phyloP scores from a whole-genome alignment of 2,329 filamentous ascomycete genomes.

The Neofusicoccum cordaticola region DNA sequence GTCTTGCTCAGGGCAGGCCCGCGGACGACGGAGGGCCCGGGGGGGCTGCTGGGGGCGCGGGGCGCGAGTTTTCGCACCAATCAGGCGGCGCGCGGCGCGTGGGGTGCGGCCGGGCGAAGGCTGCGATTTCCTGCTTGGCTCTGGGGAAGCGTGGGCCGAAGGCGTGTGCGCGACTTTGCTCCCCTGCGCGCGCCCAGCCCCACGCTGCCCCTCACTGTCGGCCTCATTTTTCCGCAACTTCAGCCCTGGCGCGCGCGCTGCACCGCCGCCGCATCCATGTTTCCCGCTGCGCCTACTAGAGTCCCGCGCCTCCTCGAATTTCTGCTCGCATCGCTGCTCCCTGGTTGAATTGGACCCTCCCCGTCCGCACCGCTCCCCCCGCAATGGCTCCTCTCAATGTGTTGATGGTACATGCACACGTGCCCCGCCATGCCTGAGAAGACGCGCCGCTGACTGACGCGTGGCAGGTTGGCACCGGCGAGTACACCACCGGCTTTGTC shows the following conservation, averaged over 20 bases:
- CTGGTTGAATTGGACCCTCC: not conserved
- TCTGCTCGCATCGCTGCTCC: not conserved
- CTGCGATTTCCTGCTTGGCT: slow-evolving; percentile 26
- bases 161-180: slow-evolving; percentile 30
- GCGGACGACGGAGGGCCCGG: not conserved
- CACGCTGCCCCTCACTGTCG: slow-evolving; percentile 26
- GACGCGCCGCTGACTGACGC: not conserved
- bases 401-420: slow-evolving; percentile 42
- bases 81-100: slow-evolving; percentile 20
- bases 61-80: slow-evolving; percentile 12
- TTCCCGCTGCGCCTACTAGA: slow-evolving; percentile 4
- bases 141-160: slow-evolving; percentile 28
- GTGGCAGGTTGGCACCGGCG: slow-evolving; percentile 74
- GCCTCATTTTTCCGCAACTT: slow-evolving; percentile 26
- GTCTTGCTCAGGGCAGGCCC: not conserved
- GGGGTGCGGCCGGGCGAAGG: slow-evolving; percentile 3
- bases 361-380: not conserved
- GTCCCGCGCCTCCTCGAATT: not conserved
- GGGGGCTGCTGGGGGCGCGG: not conserved
- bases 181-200: slow-evolving; percentile 16
- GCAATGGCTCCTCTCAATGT: slow-evolving; percentile 51
- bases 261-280: slow-evolving; percentile 1
- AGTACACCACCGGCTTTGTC: slow-evolving; percentile 87
- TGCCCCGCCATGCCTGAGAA: not conserved
- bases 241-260: not conserved